Evolutionary conservation across 768 basidiomycete species (phyloP), one percentile per base, ranked within the genome.

Genomic region (Exsudoporus frostii): DNA sequence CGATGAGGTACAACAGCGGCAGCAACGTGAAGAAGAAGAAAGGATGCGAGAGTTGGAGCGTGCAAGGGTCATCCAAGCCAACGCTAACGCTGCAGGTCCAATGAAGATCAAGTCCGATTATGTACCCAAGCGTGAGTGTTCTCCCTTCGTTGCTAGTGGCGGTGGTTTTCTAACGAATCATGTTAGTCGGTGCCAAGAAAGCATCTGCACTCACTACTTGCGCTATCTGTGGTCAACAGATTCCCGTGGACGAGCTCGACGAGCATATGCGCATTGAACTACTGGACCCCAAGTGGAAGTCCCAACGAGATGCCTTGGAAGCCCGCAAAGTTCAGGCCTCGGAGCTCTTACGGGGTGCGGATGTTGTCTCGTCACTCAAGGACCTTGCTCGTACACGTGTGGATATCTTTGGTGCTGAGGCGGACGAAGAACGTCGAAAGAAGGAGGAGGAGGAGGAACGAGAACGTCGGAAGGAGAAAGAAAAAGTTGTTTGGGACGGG

Each of bases 251-350:
- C 72, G 96, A 98, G 68, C 76, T 98, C 41, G 84, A 96, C 61
- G 95, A 98, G 68, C 97, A 98, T 70, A 94, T 98, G 84, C 91
- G 97, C 62, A 98, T 98, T 66, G 97, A 99, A 68, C 72, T 98
- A 56, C 81, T 99, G 61, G 97, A 99, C 73, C 97, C 97, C 38
- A 85, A 88, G 69, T 99, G 96, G 95, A 98, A 98, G 71, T 92
- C 94, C 57, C 92, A 96, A 68, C 89, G 96, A 58, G 88, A 93
- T 64, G 80, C 74, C 11, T 73, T 95, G 62, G 97, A 99, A 68
- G 82, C 87, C 32, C 89, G 95, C 68, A 92, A 92, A 66, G 88
- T 90, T 6, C 89, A 92, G 65, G 86, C 90, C 6, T 90, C 90
- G 17, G 91, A 93, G 64, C 76, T 94, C 19, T 85, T 93, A 65